Base-by-base conservation (phyloP, 2,329 filamentous ascomycete genomes). In the Trichoderma semiorbis region DNA sequence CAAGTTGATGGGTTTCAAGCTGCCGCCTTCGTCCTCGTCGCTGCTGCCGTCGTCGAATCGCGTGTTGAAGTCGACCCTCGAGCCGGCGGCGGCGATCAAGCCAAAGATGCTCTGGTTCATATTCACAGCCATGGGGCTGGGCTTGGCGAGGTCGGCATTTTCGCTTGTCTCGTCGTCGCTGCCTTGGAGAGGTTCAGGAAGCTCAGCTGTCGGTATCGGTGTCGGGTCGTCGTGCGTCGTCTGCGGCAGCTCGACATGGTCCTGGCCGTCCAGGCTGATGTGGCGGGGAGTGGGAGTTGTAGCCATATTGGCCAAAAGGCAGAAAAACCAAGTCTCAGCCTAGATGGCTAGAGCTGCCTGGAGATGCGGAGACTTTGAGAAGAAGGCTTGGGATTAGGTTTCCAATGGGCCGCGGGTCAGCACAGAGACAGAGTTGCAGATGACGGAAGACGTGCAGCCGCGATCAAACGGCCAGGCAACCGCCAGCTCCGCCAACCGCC, bases 71-170 rank as follows among this genome's bases (percentile, higher is more conserved):
- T 97, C 92, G 66, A 92, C 91, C 72, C 90, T 90, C 34, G 93
- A 95, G 7, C 94, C 93, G 47, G 94, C 94, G 18, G 94, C 93
- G 7, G 95, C 93, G 75, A 98, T 95, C 82, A 98, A 89, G 69
- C 94, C 94, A 80, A 98, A 97, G 70, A 98, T 91, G 75, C 93
- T 97, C 85, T 97, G 95, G 81, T 97, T 96, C 90, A 97, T 93
- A 78, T 94, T 93, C 82, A 89, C 84, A 72, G 87, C 86, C 79
- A 87, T 84, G 74, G 85, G 83, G 16, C 83, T 81, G 47, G 82
- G 83, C 71, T 85, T 83, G 10, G 77, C 79, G 2, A 84, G 81
- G 5, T 81, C 75, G 57, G 85, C 81, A 47, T 87, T 84, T 75
- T 88, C 84, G 60, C 87, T 85, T 36, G 79, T 81, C n/a, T 82